A percentile compares a stretch with the other conserved stretches of the same genome.
These are phyloP conservation scores for Ophiognomonia clavigignenti-juglandacearum DNA, from an alignment of 2,329 filamentous ascomycete species.

Conservation along the genomic window DNA sequence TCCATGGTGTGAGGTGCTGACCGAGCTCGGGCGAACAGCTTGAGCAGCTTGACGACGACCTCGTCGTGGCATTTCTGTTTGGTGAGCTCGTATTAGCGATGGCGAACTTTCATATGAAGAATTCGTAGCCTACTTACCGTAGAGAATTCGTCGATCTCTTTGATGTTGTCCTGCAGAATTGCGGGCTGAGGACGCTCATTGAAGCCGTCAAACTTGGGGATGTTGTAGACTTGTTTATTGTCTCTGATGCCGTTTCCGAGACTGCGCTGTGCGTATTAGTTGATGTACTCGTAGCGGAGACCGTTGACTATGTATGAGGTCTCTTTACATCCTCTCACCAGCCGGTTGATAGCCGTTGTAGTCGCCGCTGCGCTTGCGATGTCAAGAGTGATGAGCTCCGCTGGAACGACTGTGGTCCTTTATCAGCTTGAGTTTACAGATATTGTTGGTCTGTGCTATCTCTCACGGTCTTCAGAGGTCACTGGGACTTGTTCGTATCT, in stretches of 20 bases:
- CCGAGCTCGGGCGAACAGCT: conserved; percentile 49
- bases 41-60: conserved; percentile 51
- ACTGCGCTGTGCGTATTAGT: neutral
- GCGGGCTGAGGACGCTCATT: conserved; percentile 32
- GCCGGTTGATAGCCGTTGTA: conserved; percentile 54
- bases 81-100: too few relatives aligned
- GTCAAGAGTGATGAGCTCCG: conserved; percentile 26
- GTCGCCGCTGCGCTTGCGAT: conserved; percentile 37
- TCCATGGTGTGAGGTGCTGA: conserved; percentile 33
- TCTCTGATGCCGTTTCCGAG: conserved; percentile 30
- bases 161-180: conserved; percentile 41
- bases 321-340: conserved; percentile 31
- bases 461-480: conserved; percentile 24
- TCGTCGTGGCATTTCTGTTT: conserved; percentile 41
- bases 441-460: neutral
- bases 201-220: conserved; percentile 28
- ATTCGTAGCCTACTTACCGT: too few relatives aligned
- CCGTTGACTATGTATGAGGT: too few relatives aligned
- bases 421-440: neutral
- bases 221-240: conserved; percentile 34
- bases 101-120: too few relatives aligned
- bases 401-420: conserved; percentile 21
- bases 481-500: conserved; percentile 25
- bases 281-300: too few relatives aligned
- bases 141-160: conserved; percentile 51